A percentile compares a stretch with the other conserved stretches of the same genome.
Evolutionary conservation across 2,329 filamentous ascomycete species (phyloP).

Genomic region (Daldinia eschscholtzii): DNA sequence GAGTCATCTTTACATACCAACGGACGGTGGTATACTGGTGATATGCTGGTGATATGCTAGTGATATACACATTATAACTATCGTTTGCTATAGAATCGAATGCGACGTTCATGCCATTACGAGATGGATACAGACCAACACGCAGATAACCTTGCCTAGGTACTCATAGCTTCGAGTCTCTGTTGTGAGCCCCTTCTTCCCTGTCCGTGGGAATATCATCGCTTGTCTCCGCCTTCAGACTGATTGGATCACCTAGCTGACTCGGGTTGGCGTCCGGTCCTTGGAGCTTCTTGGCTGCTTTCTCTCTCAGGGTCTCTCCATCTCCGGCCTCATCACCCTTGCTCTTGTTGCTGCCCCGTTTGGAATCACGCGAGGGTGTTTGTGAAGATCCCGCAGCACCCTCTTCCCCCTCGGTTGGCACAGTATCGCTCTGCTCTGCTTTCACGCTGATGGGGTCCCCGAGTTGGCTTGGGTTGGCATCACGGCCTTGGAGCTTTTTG

Average conservation of each 20-base stretch:
- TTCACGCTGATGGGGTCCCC: slow-evolving; percentile 58
- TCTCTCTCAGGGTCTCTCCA: slow-evolving; percentile 42
- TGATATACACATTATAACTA: neutral
- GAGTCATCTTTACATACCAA: neutral
- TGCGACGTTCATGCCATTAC: neutral
- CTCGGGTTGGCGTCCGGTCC: slow-evolving; percentile 46
- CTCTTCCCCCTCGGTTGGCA: slow-evolving; percentile 49
- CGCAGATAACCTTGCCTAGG: neutral
- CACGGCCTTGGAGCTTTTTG: slow-evolving; percentile 50
- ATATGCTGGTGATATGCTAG: neutral
- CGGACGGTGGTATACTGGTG: no score
- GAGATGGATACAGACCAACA: neutral
- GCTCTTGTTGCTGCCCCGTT: neutral
- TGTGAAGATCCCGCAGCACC: slow-evolving; percentile 29
- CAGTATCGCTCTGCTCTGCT: slow-evolving; percentile 53
- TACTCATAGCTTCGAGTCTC: slow-evolving; percentile 48
- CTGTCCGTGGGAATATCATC: slow-evolving; percentile 35
- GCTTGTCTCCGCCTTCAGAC: slow-evolving; percentile 44
- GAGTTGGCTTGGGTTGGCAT: slow-evolving; percentile 55
- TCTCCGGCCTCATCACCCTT: neutral
- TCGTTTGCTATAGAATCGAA: neutral
- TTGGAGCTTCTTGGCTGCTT: slow-evolving; percentile 42
- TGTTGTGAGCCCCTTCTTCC: slow-evolving; percentile 42
- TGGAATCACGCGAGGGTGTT: slow-evolving; percentile 6
- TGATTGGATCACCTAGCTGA: slow-evolving; percentile 46